Base-by-base conservation (phyloP, 2,329 filamentous ascomycete species). In the Penicillium expansum region DNA sequence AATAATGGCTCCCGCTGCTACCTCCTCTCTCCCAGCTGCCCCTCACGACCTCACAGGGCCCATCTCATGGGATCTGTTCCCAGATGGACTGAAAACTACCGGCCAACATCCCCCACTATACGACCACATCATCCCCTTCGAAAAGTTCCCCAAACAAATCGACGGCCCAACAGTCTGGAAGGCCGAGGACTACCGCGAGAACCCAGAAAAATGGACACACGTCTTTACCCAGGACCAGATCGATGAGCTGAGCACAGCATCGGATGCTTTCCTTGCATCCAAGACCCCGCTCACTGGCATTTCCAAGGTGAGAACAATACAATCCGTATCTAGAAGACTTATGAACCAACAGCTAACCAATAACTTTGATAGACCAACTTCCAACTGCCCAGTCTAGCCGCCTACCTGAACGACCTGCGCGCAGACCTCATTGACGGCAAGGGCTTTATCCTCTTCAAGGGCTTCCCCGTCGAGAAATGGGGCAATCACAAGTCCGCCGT, bases 381-480 rank as follows among this genome's bases (percentile, higher is more conserved):
- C 72, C 77, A 74, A 3, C 80, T 90, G 1, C 83, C 85, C 2
- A 79, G 74, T 14, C 80, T 90, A 38, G 75, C 79, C 9, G 62
- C 69, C 2, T 80, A 83, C 54, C 76, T 90, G 18, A 74, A 72
- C 6, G 73, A 80, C 3, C 79, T 90, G 58, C 82, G 85, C 48
- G 78, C 82, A 18, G 87, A 90, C 60, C 77, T 90, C n/a, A 75
- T 95, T 55, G 84, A 95, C 70, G 91, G 90, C 62, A 94, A 94
- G 69, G 92, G 92, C 16, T 96, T 96, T 77, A 89, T 94, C 61
- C 82, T 96, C 14, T 94, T 95, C 80, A 95, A 94, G 72, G 86
- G 88, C 50, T 87, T 96, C 71, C 91, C 91, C 1, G 89, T 92
- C 1, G 68, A 82, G 42, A 71, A 83, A 74, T 96, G 92, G 92